Conservation (phyloP, 441 rosid genomes). For the Euphorbia corollata region DNA sequence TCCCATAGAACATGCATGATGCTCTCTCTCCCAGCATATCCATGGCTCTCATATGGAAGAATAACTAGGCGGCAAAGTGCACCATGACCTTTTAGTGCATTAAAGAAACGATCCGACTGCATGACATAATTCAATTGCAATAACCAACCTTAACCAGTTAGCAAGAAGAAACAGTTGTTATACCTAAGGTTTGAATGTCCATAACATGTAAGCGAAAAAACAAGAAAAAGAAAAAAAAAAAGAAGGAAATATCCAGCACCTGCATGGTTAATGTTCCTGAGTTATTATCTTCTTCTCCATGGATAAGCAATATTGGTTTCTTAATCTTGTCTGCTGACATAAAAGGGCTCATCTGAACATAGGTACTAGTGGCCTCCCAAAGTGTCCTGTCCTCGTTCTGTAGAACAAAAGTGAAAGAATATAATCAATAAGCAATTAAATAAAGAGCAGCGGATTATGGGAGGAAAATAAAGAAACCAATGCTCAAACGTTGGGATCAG, state of each 20-base stretch:
- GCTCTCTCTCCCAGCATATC: constrained; percentile 88
- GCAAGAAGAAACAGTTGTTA: neutral
- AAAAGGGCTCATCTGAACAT: constrained; percentile 95
- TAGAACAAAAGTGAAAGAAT: constrained; percentile 14
- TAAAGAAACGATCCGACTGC: constrained; percentile 94
- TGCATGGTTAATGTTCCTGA: constrained; percentile 96
- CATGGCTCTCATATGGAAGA: constrained; percentile 92
- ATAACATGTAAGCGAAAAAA: neutral
- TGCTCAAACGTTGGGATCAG: neutral
- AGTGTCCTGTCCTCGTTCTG: constrained; percentile 95
- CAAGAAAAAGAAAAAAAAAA: neutral
- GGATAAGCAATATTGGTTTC: constrained; percentile 89
- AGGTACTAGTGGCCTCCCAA: constrained; percentile 80
- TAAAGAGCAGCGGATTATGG: neutral
- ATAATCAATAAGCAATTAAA: constrained; percentile 8
- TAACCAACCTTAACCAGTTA: constrained; percentile 16
- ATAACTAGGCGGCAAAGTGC: constrained; percentile 75
- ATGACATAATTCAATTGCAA: constrained; percentile 13
- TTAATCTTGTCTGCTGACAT: constrained; percentile 88
- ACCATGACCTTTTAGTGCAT: constrained; percentile 92
- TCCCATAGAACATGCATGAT: constrained; percentile 98
- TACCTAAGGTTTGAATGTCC: neutral
- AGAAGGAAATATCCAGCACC: constrained; percentile 26
- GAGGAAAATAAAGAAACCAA: neutral
- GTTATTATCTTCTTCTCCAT: constrained; percentile 96